Percentiles rank a stretch among this genome's conserved stretches.
These are phyloP conservation scores for Boletus eberwhitei DNA, from an alignment of 768 basidiomycete species.

Conservation along the genomic window DNA sequence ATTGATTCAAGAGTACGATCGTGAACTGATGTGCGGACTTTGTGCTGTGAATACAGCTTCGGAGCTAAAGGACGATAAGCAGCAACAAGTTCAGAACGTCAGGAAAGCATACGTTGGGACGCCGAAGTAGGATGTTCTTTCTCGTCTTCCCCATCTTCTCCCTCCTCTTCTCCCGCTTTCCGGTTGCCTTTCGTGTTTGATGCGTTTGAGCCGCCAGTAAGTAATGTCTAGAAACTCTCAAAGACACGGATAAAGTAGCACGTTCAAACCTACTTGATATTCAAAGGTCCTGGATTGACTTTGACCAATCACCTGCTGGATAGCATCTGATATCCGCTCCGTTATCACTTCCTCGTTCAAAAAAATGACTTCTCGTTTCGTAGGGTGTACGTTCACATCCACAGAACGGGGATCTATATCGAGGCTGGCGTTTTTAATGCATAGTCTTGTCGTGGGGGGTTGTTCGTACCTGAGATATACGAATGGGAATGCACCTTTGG, in stretches of 20 bases:
- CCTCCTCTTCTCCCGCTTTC: conserved; percentile 37
- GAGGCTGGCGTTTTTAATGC: conserved; percentile 45
- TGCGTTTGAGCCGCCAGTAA: conserved; percentile 50
- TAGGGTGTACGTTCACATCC: conserved; percentile 97
- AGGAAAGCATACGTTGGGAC: conserved; percentile 23
- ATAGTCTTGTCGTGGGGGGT: not conserved
- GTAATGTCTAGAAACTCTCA: conserved; percentile 45
- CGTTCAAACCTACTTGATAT: conserved; percentile 51
- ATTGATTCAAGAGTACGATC: conserved; percentile 95
- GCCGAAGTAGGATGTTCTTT: conserved; percentile 25
- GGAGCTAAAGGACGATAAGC: conserved; percentile 28
- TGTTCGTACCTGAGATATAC: conserved; percentile 82
- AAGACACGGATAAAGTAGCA: not conserved
- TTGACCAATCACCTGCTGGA: conserved; percentile 66
- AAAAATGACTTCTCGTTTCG: conserved; percentile 95
- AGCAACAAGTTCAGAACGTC: not conserved
- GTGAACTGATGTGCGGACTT: conserved; percentile 84
- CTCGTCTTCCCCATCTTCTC: conserved; percentile 31
- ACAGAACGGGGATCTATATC: conserved; percentile 82
- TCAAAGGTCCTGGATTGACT: conserved; percentile 68
- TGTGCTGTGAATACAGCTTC: conserved; percentile 75
- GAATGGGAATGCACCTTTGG: conserved; percentile 88
- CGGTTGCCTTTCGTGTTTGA: conserved; percentile 17
- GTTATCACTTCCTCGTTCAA: conserved; percentile 86
- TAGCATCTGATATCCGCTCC: conserved; percentile 66